These are phyloP conservation scores for Colletotrichum agaves DNA, from an alignment of 2,329 filamentous ascomycete genomes.

Conservation along the genomic window DNA sequence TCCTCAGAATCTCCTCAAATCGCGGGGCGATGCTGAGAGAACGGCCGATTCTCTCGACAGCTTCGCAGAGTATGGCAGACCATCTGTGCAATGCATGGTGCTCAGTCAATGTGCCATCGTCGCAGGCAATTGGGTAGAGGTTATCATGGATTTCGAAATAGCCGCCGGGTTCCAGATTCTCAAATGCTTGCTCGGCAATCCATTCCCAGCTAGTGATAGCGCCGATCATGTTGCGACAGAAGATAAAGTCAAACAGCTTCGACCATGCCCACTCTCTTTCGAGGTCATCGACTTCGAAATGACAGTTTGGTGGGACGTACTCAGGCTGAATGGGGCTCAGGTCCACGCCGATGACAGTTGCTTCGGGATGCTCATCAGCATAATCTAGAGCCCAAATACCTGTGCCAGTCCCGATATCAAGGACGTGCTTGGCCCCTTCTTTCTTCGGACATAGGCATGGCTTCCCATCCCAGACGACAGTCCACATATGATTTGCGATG, in stretches of 20 bases:
- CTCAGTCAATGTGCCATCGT: conserved; percentile 46
- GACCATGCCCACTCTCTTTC: conserved; percentile 43
- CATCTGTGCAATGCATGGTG: conserved; percentile 40
- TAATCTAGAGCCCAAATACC: conserved; percentile 37
- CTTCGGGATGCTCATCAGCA: conserved; percentile 7
- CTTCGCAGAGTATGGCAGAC: conserved; percentile 9
- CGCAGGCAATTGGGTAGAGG: conserved; percentile 42
- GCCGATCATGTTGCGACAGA: conserved; percentile 47
- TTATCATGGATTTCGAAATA: conserved; percentile 36
- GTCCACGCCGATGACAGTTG: conserved; percentile 44
- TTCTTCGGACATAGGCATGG: conserved; percentile 43
- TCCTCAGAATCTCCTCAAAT: conserved; percentile 38
- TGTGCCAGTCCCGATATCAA: conserved; percentile 32
- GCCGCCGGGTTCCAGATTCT: conserved; percentile 24
- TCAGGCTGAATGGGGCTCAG: conserved; percentile 49
- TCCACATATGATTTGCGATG: conserved; percentile 50
- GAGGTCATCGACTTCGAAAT: conserved; percentile 47
- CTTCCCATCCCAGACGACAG: conserved; percentile 46
- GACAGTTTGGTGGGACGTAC: conserved; percentile 45
- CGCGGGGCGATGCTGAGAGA: conserved; percentile 35
- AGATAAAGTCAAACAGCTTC: conserved; percentile 48
- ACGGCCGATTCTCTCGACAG: neutral
- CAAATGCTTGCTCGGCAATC: conserved; percentile 37
- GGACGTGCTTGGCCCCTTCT: conserved; percentile 39
- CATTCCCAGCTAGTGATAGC: conserved; percentile 42